These are phyloP conservation scores for Rachicladosporium sp. DNA, from an alignment of 2,329 filamentous ascomycete genomes.

Conservation along the genomic window DNA sequence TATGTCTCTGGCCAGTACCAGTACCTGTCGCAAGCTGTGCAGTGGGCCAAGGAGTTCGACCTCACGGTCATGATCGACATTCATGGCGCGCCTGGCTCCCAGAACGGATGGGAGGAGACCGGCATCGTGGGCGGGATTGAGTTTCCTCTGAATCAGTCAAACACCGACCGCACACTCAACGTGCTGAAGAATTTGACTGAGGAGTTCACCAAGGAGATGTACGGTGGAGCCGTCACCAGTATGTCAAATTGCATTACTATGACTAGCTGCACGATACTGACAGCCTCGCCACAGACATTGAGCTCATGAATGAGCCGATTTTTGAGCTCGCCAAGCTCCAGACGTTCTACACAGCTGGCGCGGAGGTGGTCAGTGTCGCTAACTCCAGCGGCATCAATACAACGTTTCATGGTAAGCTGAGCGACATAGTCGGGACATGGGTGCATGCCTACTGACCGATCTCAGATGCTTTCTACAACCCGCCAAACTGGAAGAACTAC, in stretches of 20 bases:
- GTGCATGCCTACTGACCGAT: constrained; percentile 3
- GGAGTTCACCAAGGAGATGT: constrained; percentile 22
- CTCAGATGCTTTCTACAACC: constrained; percentile 12
- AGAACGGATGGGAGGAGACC: constrained; percentile 58
- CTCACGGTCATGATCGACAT: constrained; percentile 54
- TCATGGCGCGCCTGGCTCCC: constrained; percentile 52
- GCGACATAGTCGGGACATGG: too few relatives aligned
- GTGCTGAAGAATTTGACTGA: constrained; percentile 45
- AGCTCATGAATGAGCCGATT: constrained; percentile 37
- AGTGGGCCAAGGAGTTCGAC: constrained; percentile 41
- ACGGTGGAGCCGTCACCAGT: constrained; percentile 27
- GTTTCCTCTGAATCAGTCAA: constrained; percentile 36
- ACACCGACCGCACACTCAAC: constrained; percentile 36
- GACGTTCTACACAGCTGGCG: constrained; percentile 9
- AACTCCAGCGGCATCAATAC: constrained; percentile 12
- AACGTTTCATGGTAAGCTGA: constrained; percentile 9
- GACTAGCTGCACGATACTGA: too few relatives aligned
- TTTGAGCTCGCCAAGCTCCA: constrained; percentile 5
- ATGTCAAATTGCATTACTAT: too few relatives aligned
- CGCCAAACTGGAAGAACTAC: constrained; percentile 11
- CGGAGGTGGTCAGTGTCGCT: constrained; percentile 7
- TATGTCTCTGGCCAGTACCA: constrained; percentile 40
- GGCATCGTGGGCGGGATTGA: constrained; percentile 29
- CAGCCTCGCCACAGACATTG: constrained; percentile 17
- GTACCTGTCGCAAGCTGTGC: constrained; percentile 45